phyloP scores from a whole-genome alignment of 2,329 filamentous ascomycete genomes.

The Graphilbum ipis-grandicollis region DNA sequence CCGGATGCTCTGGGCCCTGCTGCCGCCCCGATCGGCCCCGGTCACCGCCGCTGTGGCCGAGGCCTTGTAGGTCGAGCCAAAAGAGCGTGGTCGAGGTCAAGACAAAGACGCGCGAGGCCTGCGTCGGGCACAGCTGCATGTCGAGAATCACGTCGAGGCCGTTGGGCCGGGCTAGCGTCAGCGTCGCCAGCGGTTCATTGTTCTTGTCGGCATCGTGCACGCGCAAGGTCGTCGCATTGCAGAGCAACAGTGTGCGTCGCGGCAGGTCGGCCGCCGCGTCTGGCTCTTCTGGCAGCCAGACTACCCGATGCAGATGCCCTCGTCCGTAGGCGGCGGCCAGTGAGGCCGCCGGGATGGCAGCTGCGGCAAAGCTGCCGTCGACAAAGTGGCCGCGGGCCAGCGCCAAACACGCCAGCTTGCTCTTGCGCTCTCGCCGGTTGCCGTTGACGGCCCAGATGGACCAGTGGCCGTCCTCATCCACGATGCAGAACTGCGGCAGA shows the following conservation, averaged over 20 bases:
- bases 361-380: neutral
- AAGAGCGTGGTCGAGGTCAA: slow-evolving; percentile 36
- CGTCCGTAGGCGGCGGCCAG: neutral
- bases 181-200: slow-evolving; percentile 2
- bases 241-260: slow-evolving; percentile 12
- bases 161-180: slow-evolving; percentile 11
- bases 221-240: slow-evolving; percentile 13
- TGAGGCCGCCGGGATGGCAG: neutral
- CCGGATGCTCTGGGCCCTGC: slow-evolving; percentile 7
- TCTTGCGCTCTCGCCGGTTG: slow-evolving; percentile 16
- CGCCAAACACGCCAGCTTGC: slow-evolving; percentile 13
- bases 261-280: neutral
- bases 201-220: slow-evolving; percentile 10
- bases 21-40: no score
- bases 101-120: slow-evolving; percentile 34
- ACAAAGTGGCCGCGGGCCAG: slow-evolving; percentile 21
- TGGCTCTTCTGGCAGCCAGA: slow-evolving; percentile 4
- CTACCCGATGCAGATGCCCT: slow-evolving; percentile 4
- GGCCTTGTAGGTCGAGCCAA: slow-evolving; percentile 23
- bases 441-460: slow-evolving; percentile 43
- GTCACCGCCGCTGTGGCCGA: no score
- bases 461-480: slow-evolving; percentile 51
- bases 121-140: slow-evolving; percentile 27
- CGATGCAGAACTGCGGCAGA: slow-evolving; percentile 43
- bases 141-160: slow-evolving; percentile 33